A percentile compares a stretch with the other conserved stretches of the same genome.
phyloP scores from a whole-genome alignment of 345 rosid species.

The Erodium maritimum region DNA sequence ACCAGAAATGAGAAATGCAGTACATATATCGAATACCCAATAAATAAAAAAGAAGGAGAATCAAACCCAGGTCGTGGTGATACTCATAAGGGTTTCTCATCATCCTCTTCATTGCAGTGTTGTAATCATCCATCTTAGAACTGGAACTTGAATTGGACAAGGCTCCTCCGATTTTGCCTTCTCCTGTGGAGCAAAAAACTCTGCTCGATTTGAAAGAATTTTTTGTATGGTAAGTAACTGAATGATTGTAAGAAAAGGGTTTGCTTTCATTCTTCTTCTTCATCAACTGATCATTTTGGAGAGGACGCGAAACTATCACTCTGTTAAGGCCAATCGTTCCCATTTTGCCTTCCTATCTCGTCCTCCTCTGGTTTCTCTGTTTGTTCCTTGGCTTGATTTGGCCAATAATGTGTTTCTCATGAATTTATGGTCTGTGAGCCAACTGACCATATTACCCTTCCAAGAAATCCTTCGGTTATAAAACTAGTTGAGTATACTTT shows the following conservation, averaged over 20 bases:
- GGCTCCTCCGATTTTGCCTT: constrained; percentile 15
- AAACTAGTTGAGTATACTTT: no score
- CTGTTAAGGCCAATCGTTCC: not conserved
- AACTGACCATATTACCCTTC: not conserved
- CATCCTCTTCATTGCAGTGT: constrained; percentile 73
- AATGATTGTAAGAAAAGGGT: not conserved
- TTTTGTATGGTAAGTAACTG: not conserved
- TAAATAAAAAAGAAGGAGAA: not conserved
- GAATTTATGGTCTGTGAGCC: not conserved
- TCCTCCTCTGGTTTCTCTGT: not conserved
- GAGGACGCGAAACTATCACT: not conserved
- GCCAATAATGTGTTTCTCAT: not conserved
- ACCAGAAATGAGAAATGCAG: not conserved
- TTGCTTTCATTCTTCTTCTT: not conserved
- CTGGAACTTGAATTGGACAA: constrained; percentile 33
- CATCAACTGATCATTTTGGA: not conserved
- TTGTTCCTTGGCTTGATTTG: not conserved
- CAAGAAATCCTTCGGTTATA: not conserved
- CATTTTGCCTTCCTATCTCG: not conserved
- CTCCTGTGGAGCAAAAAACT: constrained; percentile 7
- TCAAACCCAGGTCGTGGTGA: constrained; percentile 80
- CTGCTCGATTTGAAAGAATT: not conserved
- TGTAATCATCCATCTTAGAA: constrained; percentile 56
- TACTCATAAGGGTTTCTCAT: constrained; percentile 90
- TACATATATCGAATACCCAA: not conserved